Evolutionary conservation across 176 grass and related monocot species (phyloP), one percentile per base, ranked within the genome.

Genomic region (Eragrostis nindensis): DNA sequence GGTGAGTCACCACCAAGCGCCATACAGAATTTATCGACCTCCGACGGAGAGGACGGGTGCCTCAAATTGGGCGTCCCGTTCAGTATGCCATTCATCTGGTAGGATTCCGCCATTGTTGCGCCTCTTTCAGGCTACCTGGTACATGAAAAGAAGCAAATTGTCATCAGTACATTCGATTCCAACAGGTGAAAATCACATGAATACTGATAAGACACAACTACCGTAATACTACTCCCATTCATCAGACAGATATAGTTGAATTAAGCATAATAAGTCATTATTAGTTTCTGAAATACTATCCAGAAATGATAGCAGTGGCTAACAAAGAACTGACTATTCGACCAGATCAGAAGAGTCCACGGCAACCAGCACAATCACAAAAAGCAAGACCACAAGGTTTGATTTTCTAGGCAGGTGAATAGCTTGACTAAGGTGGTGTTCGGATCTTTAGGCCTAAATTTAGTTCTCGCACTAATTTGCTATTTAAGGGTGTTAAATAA

Each of bases 1-100:
- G 92, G 88, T 3, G 82, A 87, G 46, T 86, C 88, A 11, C 96
- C 92, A 65, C 92, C 92, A 6, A 99, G 92, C 7, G 82, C 88
- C 59, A 77, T 79, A 25, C 92, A 99, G 83, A 99, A 99, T 14
- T 93, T 90, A 39, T 93, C 84, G 9, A 99, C 86, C 79, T 91
- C 64, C 0, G 88, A 92, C 0, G 86, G 66, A 66, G 83, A 88
- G 36, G 79, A 87, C 8, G 72, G 79, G 27, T 94, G 86, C 69
- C 84, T 83, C 60, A 77, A 59, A 66, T 71, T 82, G 81, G 78
- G 46, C 66, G 21, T 59, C 76, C 84, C 89, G 3, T 84, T 91
- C 62, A 81, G 44, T 65, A 81, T 49, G 65, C 86, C 59, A 39
- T 89, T 94, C 78, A 77, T 29, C 19, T 70, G 81, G 72, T 75